These are phyloP conservation scores for Phanerochaete carnosa DNA, from an alignment of 768 basidiomycete genomes.

Conservation along the genomic window DNA sequence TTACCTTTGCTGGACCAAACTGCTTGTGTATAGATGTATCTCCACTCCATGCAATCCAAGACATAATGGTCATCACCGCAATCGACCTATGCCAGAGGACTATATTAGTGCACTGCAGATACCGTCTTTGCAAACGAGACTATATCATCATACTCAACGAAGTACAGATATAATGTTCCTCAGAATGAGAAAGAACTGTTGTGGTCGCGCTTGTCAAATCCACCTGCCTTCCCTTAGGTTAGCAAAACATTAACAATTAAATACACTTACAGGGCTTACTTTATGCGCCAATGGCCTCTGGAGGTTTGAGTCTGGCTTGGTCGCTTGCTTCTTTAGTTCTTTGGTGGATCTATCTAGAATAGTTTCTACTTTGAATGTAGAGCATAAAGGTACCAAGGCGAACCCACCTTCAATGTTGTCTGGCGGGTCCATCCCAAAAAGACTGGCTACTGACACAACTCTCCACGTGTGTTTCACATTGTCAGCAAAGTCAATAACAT, in stretches of 20 bases:
- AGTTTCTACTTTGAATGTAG: neutral
- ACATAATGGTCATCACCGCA: constrained; percentile 72
- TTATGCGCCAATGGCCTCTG: too few relatives aligned
- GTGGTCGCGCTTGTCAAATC: too few relatives aligned
- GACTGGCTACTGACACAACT: constrained; percentile 72
- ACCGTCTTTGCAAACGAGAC: constrained; percentile 53
- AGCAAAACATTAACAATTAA: constrained; percentile 20
- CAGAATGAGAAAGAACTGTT: too few relatives aligned
- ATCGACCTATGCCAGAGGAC: constrained; percentile 74
- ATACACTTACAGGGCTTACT: too few relatives aligned
- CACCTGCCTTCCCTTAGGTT: constrained; percentile 44
- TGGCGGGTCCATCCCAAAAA: constrained; percentile 79
- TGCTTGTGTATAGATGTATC: constrained; percentile 61
- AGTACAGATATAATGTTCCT: too few relatives aligned
- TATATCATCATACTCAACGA: constrained; percentile 68
- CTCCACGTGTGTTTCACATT: constrained; percentile 63
- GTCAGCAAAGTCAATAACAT: constrained; percentile 90
- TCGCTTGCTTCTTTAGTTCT: constrained; percentile 45
- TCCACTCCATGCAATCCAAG: constrained; percentile 69
- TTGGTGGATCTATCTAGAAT: constrained; percentile 33
- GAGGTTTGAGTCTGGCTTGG: too few relatives aligned
- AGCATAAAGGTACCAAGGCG: neutral
- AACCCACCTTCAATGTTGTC: constrained; percentile 60
- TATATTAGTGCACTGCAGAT: constrained; percentile 52
- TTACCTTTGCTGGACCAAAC: constrained; percentile 22